Base-by-base conservation (phyloP, 2,329 filamentous ascomycete species). In the Emericellopsis cladophorae region DNA sequence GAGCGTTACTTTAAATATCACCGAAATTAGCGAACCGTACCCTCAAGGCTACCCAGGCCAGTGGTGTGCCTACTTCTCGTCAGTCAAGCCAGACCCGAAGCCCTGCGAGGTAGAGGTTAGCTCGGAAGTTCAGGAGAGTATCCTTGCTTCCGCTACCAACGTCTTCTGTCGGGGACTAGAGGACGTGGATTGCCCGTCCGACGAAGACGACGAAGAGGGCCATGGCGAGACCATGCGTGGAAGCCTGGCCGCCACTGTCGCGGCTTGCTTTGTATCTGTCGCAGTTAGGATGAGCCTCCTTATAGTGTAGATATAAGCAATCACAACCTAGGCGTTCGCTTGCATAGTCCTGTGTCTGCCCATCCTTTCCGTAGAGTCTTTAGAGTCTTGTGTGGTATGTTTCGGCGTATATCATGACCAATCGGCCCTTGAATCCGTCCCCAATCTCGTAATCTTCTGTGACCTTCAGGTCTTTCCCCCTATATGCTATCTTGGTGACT, bases 61-160 rank as follows among this genome's bases (percentile, higher is more conserved):
- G 16, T 11, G 36, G 18, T 37, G 36, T 37, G 36, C 38, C 5
- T 40, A 33, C 29, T 32, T 33, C 29, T 40, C 38, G 26, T n/a
- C 26, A 21, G 29, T 33, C 15, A 40, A 32, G 29, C 38, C 38
- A 33, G 38, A 32, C 14, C 26, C 38, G 29, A 34, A 33, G 26
- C 38, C 38, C 24, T 40, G 38, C 38, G 31, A 40, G 31, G 38
- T 22, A 16, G 7, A 65, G 57, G 70, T 70, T 1, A 70, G 70
- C 0, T 73, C 74, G 40, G 70, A 75, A 33, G 2, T 33, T 40
- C 21, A 18, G n/a, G 38, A 40, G 38, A 40, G 38, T 23, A 40
- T 40, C 12, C 38, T 40, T 32, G 38, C 38, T 40, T 40, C 38
- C 2, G 38, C 38, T 23, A 40, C 38, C 2, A 33, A 40, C 16